Conservation (phyloP, 345 rosid species). For the Streptanthus diversifolius region DNA sequence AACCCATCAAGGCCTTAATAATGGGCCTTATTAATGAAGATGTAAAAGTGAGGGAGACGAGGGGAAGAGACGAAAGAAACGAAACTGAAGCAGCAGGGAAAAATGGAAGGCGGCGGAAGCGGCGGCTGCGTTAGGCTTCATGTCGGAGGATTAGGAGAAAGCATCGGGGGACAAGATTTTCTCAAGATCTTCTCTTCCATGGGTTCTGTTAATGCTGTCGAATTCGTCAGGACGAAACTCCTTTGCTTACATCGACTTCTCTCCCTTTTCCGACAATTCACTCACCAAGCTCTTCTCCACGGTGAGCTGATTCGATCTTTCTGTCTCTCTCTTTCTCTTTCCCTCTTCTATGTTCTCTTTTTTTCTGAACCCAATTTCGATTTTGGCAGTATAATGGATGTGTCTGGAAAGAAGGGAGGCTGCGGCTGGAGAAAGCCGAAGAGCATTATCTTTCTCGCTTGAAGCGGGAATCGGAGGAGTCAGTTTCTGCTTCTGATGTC, state of each 20-base stretch:
- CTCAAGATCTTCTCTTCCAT: slow-evolving; percentile 49
- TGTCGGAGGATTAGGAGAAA: slow-evolving; percentile 83
- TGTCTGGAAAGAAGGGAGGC: slow-evolving; percentile 80
- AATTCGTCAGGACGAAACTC: slow-evolving; percentile 71
- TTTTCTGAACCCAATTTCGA: neutral
- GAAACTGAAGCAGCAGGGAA: slow-evolving; percentile 1
- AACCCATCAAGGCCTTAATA: neutral
- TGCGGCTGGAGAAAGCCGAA: slow-evolving; percentile 87
- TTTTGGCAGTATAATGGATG: slow-evolving; percentile 81
- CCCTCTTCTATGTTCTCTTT: neutral
- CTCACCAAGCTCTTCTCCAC: slow-evolving; percentile 77
- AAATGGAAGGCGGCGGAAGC: slow-evolving; percentile 18
- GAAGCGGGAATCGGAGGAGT: slow-evolving; percentile 65
- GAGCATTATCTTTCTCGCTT: slow-evolving; percentile 66
- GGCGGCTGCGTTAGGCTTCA: slow-evolving; percentile 43
- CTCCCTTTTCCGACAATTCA: slow-evolving; percentile 53
- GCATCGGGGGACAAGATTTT: slow-evolving; percentile 59
- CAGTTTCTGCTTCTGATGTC: slow-evolving; percentile 14
- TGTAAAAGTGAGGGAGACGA: neutral
- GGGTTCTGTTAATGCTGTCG: slow-evolving; percentile 50
- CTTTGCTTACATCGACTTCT: slow-evolving; percentile 77
- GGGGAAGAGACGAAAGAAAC: neutral
- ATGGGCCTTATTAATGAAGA: slow-evolving; percentile 4
- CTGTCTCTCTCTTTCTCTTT: neutral
- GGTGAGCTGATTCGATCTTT: slow-evolving; percentile 36